These are phyloP conservation scores for Pseudogymnoascus sp. DNA, from an alignment of 2,329 filamentous ascomycete species.

Conservation along the genomic window DNA sequence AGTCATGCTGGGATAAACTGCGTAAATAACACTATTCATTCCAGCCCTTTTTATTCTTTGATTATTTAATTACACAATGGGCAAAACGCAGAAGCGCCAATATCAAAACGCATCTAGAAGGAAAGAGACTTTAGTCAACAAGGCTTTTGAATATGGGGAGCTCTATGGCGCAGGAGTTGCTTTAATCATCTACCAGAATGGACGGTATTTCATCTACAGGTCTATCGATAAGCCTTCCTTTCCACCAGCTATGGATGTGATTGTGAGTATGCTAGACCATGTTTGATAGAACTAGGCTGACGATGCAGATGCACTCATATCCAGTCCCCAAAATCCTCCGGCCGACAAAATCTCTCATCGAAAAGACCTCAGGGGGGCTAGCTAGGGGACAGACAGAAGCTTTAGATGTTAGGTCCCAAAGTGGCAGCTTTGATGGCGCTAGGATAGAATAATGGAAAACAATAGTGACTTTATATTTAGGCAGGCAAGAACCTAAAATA, in stretches of 20 bases:
- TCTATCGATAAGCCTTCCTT: neutral
- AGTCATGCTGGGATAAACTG: neutral
- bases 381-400: neutral
- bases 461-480: too few species aligned
- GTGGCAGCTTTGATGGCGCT: neutral
- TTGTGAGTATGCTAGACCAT: neutral
- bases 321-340: neutral
- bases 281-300: neutral
- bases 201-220: neutral
- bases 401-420: neutral
- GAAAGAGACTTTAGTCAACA: constrained; percentile 13
- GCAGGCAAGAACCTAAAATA: too few species aligned
- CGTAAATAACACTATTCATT: neutral
- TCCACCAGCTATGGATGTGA: neutral
- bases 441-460: too few species aligned
- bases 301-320: neutral
- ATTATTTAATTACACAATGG: neutral
- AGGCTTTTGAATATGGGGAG: constrained; percentile 13
- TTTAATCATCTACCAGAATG: constrained; percentile 13
- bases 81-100: constrained; percentile 7
- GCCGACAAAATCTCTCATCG: neutral
- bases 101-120: constrained; percentile 12
- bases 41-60: neutral
- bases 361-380: neutral
- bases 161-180: constrained; percentile 11